Percentiles rank a stretch among this genome's conserved stretches.
phyloP scores from a whole-genome alignment of 1,284 basidiomycete genomes.

The Trichosporon coremiiforme region DNA sequence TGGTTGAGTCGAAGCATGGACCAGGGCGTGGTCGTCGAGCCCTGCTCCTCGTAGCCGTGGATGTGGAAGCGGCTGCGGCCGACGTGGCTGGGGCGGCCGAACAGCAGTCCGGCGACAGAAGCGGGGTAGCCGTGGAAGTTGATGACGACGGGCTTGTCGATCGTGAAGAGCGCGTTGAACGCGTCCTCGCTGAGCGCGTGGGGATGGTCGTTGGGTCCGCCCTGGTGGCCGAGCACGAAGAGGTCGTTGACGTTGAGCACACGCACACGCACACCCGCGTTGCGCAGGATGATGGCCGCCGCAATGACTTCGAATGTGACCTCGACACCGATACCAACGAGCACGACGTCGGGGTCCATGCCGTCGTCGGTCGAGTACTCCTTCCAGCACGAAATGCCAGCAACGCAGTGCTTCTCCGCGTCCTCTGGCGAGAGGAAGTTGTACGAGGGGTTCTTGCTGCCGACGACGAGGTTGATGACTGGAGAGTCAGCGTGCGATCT shows the following conservation, averaged over 20 bases:
- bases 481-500: constrained; percentile 29
- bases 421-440: constrained; percentile 56
- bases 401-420: constrained; percentile 68
- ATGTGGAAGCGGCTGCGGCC: constrained; percentile 55
- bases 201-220: constrained; percentile 34
- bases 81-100: constrained; percentile 51
- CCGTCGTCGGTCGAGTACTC: constrained; percentile 58
- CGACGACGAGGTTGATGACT: constrained; percentile 66
- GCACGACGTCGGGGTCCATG: constrained; percentile 60
- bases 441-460: constrained; percentile 68
- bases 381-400: constrained; percentile 62
- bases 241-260: constrained; percentile 69
- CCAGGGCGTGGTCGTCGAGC: constrained; percentile 60
- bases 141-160: constrained; percentile 69
- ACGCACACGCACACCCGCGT: constrained; percentile 69
- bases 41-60: constrained; percentile 58
- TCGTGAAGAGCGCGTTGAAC: constrained; percentile 72
- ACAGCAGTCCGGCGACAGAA: constrained; percentile 53
- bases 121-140: constrained; percentile 73
- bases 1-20: constrained; percentile 59
- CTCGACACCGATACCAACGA: constrained; percentile 59
- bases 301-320: constrained; percentile 60
- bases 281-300: constrained; percentile 71
- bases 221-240: constrained; percentile 60
- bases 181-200: constrained; percentile 68